These are phyloP conservation scores for Madurella fahalii DNA, from an alignment of 2,329 filamentous ascomycete genomes.

Conservation along the genomic window DNA sequence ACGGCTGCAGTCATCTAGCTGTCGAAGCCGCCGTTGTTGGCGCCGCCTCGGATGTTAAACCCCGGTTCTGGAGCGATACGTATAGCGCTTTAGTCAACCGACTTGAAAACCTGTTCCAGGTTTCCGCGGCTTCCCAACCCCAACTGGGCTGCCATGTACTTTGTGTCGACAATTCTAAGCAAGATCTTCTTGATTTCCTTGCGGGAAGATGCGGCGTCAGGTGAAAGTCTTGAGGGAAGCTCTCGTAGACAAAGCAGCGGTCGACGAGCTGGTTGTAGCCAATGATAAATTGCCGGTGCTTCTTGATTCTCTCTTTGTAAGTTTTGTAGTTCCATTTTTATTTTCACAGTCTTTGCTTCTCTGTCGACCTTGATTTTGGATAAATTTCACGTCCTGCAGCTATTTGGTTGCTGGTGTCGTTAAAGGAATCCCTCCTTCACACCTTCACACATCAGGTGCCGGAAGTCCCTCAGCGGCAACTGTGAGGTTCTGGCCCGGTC, in stretches of 20 bases:
- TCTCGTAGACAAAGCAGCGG: conserved; percentile 59
- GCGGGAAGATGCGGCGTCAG: conserved; percentile 50
- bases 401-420: neutral
- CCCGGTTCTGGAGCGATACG: too few species aligned
- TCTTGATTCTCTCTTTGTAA: conserved; percentile 30
- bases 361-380: conserved; percentile 19
- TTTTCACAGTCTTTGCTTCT: conserved; percentile 1
- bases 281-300: conserved; percentile 42
- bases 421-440: neutral
- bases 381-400: neutral
- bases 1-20: too few species aligned
- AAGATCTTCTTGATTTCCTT: conserved; percentile 44
- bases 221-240: conserved; percentile 57
- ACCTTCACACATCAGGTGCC: neutral
- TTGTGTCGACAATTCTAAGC: conserved; percentile 56
- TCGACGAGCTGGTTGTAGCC: conserved; percentile 65
- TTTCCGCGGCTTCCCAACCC: too few species aligned
- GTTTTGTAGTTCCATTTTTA: conserved; percentile 19
- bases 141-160: too few species aligned
- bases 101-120: too few species aligned
- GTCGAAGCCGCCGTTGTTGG: too few species aligned
- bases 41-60: too few species aligned
- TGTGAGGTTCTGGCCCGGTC: neutral
- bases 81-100: too few species aligned
- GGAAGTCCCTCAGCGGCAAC: neutral